phyloP scores from a whole-genome alignment of 1,284 basidiomycete genomes.

The Mycena citricolor region DNA sequence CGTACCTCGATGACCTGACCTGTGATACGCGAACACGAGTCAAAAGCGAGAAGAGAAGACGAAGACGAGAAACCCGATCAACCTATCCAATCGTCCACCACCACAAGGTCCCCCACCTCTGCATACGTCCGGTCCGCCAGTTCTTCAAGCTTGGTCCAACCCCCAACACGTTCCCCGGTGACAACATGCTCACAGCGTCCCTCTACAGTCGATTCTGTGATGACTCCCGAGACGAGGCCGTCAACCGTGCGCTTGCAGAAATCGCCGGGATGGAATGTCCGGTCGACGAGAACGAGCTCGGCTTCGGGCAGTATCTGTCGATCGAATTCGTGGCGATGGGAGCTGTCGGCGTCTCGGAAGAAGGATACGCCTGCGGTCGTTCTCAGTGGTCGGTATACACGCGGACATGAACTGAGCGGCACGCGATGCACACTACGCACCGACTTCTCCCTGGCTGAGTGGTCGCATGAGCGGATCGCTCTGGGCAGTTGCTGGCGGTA shows the following conservation, averaged over 20 bases:
- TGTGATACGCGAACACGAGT: conserved; percentile 17
- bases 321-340: conserved; percentile 24
- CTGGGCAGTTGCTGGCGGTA: conserved; percentile 44
- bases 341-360: conserved; percentile 38
- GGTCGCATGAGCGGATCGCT: conserved; percentile 73
- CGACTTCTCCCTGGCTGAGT: conserved; percentile 79
- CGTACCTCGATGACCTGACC: conserved; percentile 37
- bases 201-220: conserved; percentile 61
- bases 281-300: conserved; percentile 73
- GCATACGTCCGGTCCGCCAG: conserved; percentile 60
- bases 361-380: conserved; percentile 58
- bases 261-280: conserved; percentile 80
- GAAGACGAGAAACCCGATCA: conserved; percentile 37
- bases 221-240: conserved; percentile 76
- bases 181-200: conserved; percentile 77
- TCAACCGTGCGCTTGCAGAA: conserved; percentile 79
- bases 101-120: conserved; percentile 81
- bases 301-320: conserved; percentile 75
- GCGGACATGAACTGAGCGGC: no score
- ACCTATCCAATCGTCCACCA: conserved; percentile 86
- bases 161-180: conserved; percentile 56
- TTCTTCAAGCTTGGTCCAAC: conserved; percentile 64
- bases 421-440: no score
- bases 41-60: not conserved
- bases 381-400: not conserved